These are phyloP conservation scores for Quercus bicolor DNA, from an alignment of 306 rosid genomes.

Conservation along the genomic window DNA sequence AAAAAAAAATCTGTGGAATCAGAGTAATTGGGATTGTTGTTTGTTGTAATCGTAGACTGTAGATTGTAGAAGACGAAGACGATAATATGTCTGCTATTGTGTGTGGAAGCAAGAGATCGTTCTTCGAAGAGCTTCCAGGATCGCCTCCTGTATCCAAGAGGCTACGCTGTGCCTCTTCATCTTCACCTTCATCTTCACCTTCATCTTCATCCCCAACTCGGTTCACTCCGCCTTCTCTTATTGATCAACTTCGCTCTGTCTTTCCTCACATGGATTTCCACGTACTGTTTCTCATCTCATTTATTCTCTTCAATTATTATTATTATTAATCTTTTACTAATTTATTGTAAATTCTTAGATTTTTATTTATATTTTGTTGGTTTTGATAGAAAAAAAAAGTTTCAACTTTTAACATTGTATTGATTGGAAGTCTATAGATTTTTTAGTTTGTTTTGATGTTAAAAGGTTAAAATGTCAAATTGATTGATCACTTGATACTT, in stretches of 20 bases:
- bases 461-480: no score
- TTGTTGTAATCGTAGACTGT: neutral
- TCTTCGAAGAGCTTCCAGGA: slow-evolving; percentile 92
- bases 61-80: slow-evolving; percentile 16
- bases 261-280: slow-evolving; percentile 78
- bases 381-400: no score
- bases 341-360: neutral
- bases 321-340: neutral
- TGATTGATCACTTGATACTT: no score
- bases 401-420: no score
- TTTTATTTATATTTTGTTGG: no score
- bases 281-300: slow-evolving; percentile 8
- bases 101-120: slow-evolving; percentile 97
- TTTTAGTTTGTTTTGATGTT: no score
- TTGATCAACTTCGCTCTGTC: slow-evolving; percentile 65
- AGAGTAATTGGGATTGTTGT: slow-evolving; percentile 1
- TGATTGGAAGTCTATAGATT: no score
- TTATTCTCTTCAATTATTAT: no score
- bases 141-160: slow-evolving; percentile 86
- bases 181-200: slow-evolving; percentile 27
- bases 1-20: neutral
- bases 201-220: slow-evolving; percentile 66
- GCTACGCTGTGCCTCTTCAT: slow-evolving; percentile 79
- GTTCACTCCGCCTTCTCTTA: slow-evolving; percentile 44
- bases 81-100: slow-evolving; percentile 88